phyloP scores from a whole-genome alignment of 2,329 filamentous ascomycete genomes.

The Graphiopsis chlorocephala region DNA sequence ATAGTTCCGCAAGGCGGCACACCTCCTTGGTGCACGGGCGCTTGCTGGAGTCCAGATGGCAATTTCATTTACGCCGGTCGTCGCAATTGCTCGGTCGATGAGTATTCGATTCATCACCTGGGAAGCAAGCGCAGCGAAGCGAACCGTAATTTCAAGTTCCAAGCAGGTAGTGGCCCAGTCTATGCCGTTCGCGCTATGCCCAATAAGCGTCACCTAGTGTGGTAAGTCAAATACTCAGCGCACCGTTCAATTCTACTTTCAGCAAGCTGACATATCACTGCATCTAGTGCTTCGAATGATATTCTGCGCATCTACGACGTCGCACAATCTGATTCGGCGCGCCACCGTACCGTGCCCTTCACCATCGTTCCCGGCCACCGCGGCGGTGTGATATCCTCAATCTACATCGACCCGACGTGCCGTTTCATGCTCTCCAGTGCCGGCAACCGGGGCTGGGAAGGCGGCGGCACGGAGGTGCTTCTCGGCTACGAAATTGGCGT shows the following conservation, averaged over 20 bases:
- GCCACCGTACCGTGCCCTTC: conserved; percentile 80
- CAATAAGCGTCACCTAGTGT: conserved; percentile 87
- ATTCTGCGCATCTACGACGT: conserved; percentile 92
- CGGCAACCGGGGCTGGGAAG: conserved; percentile 94
- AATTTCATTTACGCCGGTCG: conserved; percentile 93
- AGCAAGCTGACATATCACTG: background rate
- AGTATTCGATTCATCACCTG: conserved; percentile 78
- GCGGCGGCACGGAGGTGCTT: conserved; percentile 80
- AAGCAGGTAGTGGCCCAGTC: conserved; percentile 82
- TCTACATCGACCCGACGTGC: conserved; percentile 85
- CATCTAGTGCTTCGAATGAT: conserved; percentile 75
- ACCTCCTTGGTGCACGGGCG: conserved; percentile 96
- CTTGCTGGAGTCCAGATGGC: conserved; percentile 93
- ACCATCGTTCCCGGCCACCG: conserved; percentile 91
- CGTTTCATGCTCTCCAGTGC: conserved; percentile 88
- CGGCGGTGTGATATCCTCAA: conserved; percentile 79
- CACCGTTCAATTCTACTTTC: background rate
- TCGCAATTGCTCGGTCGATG: conserved; percentile 88
- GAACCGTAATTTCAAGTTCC: conserved; percentile 80
- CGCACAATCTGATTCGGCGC: conserved; percentile 59
- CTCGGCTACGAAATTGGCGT: conserved; percentile 84
- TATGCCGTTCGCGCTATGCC: conserved; percentile 87
- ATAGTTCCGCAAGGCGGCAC: conserved; percentile 72
- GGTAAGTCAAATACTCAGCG: conserved; percentile 49
- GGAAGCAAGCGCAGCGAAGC: conserved; percentile 63